Percentiles rank a stretch among this genome's conserved stretches.
Evolutionary conservation across 257 asterid species (phyloP).

Genomic region (Rehmannia glutinosa): DNA sequence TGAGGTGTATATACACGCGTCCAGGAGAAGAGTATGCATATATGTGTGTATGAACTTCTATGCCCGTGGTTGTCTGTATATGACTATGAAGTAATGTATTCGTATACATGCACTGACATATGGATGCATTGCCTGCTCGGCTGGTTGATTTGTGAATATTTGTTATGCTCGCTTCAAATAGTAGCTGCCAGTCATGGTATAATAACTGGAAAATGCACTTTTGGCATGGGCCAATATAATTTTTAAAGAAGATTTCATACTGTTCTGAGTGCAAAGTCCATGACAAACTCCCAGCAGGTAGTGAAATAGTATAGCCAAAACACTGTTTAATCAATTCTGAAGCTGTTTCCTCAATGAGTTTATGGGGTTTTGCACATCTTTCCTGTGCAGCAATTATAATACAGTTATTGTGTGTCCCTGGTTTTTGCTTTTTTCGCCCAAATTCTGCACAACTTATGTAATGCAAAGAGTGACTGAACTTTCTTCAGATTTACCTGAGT

Average conservation of each 20-base stretch:
- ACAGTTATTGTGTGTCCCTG: too few relatives aligned
- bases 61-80: too few relatives aligned
- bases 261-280: not conserved
- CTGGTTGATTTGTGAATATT: not conserved
- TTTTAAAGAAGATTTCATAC: not conserved
- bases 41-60: not conserved
- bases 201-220: too few relatives aligned
- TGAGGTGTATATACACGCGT: not conserved
- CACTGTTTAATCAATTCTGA: not conserved
- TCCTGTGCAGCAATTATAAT: not conserved
- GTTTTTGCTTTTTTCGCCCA: too few relatives aligned
- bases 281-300: not conserved
- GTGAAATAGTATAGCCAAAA: constrained; percentile 1
- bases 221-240: not conserved
- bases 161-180: not conserved
- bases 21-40: not conserved
- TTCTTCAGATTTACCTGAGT: constrained; percentile 15
- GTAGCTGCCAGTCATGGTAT: not conserved
- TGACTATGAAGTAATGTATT: too few relatives aligned
- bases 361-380: not conserved
- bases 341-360: not conserved
- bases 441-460: not conserved
- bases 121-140: not conserved
- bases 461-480: not conserved
- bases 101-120: not conserved